Base-by-base conservation (phyloP, 192 early-diverging fungal genomes). In the Backusella circina region DNA sequence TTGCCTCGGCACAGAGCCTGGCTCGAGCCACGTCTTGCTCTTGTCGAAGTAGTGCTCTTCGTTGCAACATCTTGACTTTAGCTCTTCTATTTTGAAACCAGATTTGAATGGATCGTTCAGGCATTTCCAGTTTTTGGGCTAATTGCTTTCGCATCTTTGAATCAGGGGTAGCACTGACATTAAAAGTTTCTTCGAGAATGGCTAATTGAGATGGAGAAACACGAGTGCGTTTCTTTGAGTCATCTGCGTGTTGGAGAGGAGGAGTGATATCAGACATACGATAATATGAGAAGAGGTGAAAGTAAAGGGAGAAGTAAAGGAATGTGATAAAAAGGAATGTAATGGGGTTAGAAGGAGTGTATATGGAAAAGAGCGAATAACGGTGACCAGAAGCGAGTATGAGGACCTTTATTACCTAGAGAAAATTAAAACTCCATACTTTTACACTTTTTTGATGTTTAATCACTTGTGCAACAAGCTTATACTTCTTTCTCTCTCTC, bases 31-130 rank as follows among this genome's bases (percentile, higher is more conserved):
- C 67, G 2, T 75, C 70, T 84, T 79, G 77, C 8, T 79, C 72
- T 33, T 79, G 74, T 35, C 74, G 68, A 28, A 79, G 57, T 39
- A 75, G 47, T 13, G 68, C 78, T 50, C 78, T 39, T 50, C 69
- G 68, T 39, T 79, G 74, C 38, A 88, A 80, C 67, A 86, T 86
- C 85, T 94, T 94, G 35, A 91, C 85, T 74, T 94, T 94, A 26
- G 92, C 92, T 23, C 93, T 82, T 67, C 91, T 78, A 80, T 94
- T 94, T 74, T 94, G 93, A 80, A 94, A 94, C 93, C 93, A 94
- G 47, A 94, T 92, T 74, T 94, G 93, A 72, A 94, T 89, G 23
- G 91, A 86, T 35, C 93, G 84, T 57, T 86, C 83, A 8, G 89
- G 84, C 90, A 94, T 91, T 54, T 89, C 86, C 23, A 93, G 75